Evolutionary conservation across 805 yeast species (phyloP), one percentile per base, ranked within the genome.

Genomic region (Maudiozyma serrabonitensis): DNA sequence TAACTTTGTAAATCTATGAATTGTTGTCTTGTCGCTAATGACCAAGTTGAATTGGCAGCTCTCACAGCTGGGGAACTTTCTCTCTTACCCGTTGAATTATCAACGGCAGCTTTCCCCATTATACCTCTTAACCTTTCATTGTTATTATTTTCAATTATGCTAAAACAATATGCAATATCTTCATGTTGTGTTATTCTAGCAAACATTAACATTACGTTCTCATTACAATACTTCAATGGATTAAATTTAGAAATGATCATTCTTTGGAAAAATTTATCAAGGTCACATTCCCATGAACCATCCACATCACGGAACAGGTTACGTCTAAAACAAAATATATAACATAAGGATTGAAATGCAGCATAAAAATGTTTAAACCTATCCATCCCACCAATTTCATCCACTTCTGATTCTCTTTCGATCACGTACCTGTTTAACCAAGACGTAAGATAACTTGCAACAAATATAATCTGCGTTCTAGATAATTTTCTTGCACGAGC

Each of bases 191-290:
- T 87, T 41, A 93, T 80, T 55, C 88, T 83, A 12, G 98, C 97
- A 72, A 91, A 91, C 74, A 90, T 91, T 51, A 82, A 75, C 52
- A 90, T 96, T 44, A 91, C 97, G 15, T 95, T 87, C 60, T 87
- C 95, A 62, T 90, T 91, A 68, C 96, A 88, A 71, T 81, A 91
- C 63, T 88, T 87, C 58, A 91, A 75, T 4, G 98, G 98, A 64
- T 91, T 93, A 73, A 93, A 91, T 61, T 85, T 85, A 11, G 96
- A 83, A 37, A 89, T 76, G 34, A 91, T 80, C 60, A 86, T 78
- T 55, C 95, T 75, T 65, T 85, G 96, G 71, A 90, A 88, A 54
- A 93, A 84, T 68, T 82, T 84, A 59, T 90, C 96, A 43, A 93
- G 64, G 45, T 78, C 81, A 56, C 87, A 79, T 59, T 83, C 91